Conservation (phyloP, 2,329 filamentous ascomycete genomes). For the Ascosphaera apis region DNA sequence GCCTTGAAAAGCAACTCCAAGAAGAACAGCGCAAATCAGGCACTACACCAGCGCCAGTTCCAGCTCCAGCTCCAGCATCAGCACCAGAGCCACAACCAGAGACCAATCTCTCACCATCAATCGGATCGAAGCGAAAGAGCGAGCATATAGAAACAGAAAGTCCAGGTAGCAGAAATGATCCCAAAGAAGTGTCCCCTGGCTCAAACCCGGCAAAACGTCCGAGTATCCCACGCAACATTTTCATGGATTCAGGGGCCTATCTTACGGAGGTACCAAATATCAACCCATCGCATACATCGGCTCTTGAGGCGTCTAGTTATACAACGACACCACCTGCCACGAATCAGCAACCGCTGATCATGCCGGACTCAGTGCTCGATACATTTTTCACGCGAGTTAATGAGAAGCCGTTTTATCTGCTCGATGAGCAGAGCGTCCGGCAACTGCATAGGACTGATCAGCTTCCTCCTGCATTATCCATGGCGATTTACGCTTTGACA, state of each 20-base stretch:
- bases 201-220: no score
- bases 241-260: constrained; percentile 1
- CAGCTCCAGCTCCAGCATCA: neutral
- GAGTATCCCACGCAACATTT: constrained; percentile 4
- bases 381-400: constrained; percentile 62
- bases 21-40: constrained; percentile 30
- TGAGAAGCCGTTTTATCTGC: constrained; percentile 57
- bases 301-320: no score
- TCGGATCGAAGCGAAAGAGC: no score
- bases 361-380: constrained; percentile 44
- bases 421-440: constrained; percentile 54
- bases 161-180: neutral
- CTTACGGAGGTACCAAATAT: no score
- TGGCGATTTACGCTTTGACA: constrained; percentile 34
- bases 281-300: neutral
- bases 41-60: neutral
- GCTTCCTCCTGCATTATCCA: constrained; percentile 28
- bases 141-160: no score
- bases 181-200: neutral
- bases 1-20: constrained; percentile 57
- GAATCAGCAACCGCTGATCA: constrained; percentile 14
- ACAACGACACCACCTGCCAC: constrained; percentile 8
- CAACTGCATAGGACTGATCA: constrained; percentile 49
- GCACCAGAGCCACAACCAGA: no score
- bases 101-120: no score